Base-by-base conservation (phyloP, 352 stramenopile species). In the Globisporangium polare region DNA sequence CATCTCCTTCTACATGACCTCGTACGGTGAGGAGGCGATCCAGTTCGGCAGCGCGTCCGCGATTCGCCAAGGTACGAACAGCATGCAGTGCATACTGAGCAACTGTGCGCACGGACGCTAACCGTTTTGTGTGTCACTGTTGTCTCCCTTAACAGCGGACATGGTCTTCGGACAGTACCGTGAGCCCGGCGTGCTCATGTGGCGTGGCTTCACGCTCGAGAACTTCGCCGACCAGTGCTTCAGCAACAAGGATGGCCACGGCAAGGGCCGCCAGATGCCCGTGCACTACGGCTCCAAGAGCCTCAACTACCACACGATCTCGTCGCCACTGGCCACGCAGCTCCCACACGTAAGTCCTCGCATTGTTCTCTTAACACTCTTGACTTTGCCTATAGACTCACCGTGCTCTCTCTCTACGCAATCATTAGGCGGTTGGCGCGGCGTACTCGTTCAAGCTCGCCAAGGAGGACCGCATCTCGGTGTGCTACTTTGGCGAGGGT, bases 171-270 rank as follows among this genome's bases (percentile, higher is more conserved):
- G 92, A 13, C 97, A 99, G 75, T 99, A 99, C 69, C 88, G 97
- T 17, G 97, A 99, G 72, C 87, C 91, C 37, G 97, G 97, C 29
- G 75, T 99, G 18, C 80, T 99, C 17, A 98, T 99, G 93, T 99
- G 97, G 97, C 84, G 97, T 33, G 97, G 97, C 13, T 99, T 99
- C 71, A 96, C 94, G 12, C 69, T 99, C 3, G 83, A 99, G 54
- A 88, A 99, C 56, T 99, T 99, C 73, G 92, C 95, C 3, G 96
- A 99, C 72, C 96, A 99, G 73, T 99, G 96, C 65, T 99, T 98
- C 65, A 95, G 90, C 63, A 99, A 99, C 78, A 73, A 83, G 50
- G 82, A 92, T n/a, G 97, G 98, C 64, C 81, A 98, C 54, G 97
- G 89, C 58, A 98, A 98, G 63, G 97, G 96, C 17, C 80, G 97